Evolutionary conservation across 495 filamentous ascomycete species (phyloP), one percentile per base, ranked within the genome.

Genomic region (Monascus purpureus): DNA sequence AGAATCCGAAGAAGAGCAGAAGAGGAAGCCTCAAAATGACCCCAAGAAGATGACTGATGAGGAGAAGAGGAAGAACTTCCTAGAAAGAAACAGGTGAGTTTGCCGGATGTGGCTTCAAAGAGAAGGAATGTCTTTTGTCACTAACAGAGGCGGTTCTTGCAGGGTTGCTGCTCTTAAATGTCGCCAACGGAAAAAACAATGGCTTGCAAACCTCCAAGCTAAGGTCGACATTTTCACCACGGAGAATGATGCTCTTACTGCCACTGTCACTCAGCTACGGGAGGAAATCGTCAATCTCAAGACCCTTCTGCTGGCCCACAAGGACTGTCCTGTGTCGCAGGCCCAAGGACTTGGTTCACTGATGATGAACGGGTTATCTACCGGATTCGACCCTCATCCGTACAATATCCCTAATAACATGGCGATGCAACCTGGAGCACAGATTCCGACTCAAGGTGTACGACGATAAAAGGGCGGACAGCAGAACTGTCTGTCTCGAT

Each of bases 121-220:
- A 17, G 9, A 23, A 27, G 24, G 12, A 18, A 13, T 34, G 8
- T 28, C 32, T 24, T 8, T 30, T 18, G 6, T 35, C 18, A 5
- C 3, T 28, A 13, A 29, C 24, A 23, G n/a, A 36, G 5, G 13
- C 12, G n/a, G n/a, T 25, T 20, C n/a, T 8, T 6, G 9, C 20
- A 96, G 90, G 50, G 84, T 97, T 41, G 90, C 90, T 23, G 90
- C 90, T 15, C 64, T 97, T 31, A 97, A 97, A 54, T 97, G 90
- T 61, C 79, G 90, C 34, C 90, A 97, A 53, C 77, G 90, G 4
- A 97, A 97, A 67, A 97, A 97, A 64, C 90, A 96, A 51, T 97
- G 90, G 90, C 73, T 97, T 27, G 81, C 82, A 11, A 97, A 93
- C 49, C 70, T 97, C 2, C 90, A 97, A 55, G 72, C 70, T 14